Evolutionary conservation across 495 filamentous ascomycete species (phyloP).

Genomic region (Aspergillus leporis): DNA sequence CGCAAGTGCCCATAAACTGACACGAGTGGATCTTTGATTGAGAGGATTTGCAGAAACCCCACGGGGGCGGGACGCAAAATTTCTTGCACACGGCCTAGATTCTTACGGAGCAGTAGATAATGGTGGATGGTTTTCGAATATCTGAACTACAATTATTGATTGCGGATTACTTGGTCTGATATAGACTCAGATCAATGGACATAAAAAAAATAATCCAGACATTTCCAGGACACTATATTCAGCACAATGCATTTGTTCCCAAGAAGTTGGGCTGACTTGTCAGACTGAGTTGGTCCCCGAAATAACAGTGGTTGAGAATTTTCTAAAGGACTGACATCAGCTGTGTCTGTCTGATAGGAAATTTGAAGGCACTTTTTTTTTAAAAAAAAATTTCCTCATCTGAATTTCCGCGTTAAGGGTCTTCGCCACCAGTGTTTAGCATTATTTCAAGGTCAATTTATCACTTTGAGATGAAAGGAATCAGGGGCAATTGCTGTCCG

Average conservation of each 20-base stretch:
- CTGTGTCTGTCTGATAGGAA: too few relatives aligned
- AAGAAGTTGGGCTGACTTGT: neutral
- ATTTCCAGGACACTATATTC: neutral
- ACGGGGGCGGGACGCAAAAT: slow-evolving; percentile 9
- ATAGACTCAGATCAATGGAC: too few relatives aligned
- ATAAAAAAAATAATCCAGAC: too few relatives aligned
- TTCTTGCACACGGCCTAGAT: slow-evolving; percentile 5
- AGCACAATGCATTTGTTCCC: neutral
- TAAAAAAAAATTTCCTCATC: too few relatives aligned
- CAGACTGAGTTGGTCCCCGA: neutral
- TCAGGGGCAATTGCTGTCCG: neutral
- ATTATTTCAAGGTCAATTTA: too few relatives aligned
- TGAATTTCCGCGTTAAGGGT: neutral
- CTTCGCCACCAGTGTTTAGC: too few relatives aligned
- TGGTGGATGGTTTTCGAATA: too few relatives aligned
- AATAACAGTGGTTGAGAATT: neutral
- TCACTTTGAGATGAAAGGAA: neutral
- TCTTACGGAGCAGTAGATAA: neutral
- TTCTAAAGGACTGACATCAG: neutral
- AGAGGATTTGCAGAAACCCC: slow-evolving; percentile 5
- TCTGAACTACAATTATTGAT: too few relatives aligned
- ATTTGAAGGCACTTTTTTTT: too few relatives aligned
- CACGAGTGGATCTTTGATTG: slow-evolving; percentile 6
- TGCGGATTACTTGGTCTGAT: too few relatives aligned
- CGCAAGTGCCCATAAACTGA: slow-evolving; percentile 17